Base-by-base conservation (phyloP, 2,329 filamentous ascomycete species). In the Fusarium circinatum region DNA sequence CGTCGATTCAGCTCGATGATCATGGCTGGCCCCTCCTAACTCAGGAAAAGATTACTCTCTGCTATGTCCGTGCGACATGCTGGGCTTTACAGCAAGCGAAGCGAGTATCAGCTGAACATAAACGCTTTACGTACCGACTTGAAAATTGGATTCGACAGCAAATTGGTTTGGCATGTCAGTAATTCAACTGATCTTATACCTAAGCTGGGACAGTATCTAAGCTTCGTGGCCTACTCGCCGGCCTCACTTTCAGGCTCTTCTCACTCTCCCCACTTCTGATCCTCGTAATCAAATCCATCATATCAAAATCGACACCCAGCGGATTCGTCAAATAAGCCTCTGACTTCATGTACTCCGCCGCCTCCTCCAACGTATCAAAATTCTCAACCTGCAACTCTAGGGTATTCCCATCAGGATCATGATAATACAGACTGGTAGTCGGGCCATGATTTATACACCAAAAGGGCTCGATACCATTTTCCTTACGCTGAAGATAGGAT, bases 311-410 rank as follows among this genome's bases (percentile, higher is more conserved):
- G 3, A 49, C 44, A 24, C 56, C 56, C 12, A 59, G 18, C 2
- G 56, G 56, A 15, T 59, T 59, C 0, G 34, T 59, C 34, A 59
- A 20, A 24, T 59, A 59, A 3, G 56, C 56, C 24, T 49, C 56
- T 11, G 56, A 59, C 20, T 20, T 38, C 44, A 59, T 59, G 5
- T 49, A 59, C 22, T 59, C 56, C 9, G 56, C 20, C 2, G 56
- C 44, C 15, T 59, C 44, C 6, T 59, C 44, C 22, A 59, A 9
- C 3, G 44, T 49, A 13, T 59, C 56, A 17, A 59, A 59, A 7
- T 59, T 59, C 44, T 59, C 56, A 41, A 59, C 56, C 15, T 59
- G 56, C 24, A 59, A 26, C 34, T 59, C 56, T 20, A 59, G 15
- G 1, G 22, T 41, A 11, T 41, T 59, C 2, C 34, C 44, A 41